Conservation (phyloP, 495 filamentous ascomycete species). For the Penicillium daleae region DNA sequence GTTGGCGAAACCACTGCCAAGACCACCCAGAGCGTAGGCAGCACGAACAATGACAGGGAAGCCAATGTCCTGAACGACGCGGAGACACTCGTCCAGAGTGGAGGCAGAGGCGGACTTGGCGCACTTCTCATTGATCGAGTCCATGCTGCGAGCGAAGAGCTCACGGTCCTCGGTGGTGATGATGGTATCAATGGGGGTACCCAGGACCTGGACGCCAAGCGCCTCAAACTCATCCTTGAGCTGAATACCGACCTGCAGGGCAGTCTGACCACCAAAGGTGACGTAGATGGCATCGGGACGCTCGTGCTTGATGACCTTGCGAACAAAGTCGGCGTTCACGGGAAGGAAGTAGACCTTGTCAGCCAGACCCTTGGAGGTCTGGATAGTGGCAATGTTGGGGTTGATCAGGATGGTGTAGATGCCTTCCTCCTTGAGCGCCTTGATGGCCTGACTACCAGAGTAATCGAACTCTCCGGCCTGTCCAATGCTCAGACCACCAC, state of each 20-base stretch:
- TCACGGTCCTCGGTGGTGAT: conserved; percentile 98
- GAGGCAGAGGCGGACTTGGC: conserved; percentile 94
- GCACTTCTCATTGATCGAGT: conserved; percentile 96
- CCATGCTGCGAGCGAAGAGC: conserved; percentile 96
- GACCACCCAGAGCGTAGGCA: conserved; percentile 92
- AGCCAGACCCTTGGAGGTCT: conserved; percentile 92
- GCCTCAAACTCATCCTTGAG: conserved; percentile 93
- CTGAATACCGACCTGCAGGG: conserved; percentile 91
- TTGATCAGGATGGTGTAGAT: conserved; percentile 97
- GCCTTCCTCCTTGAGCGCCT: conserved; percentile 95
- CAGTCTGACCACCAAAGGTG: conserved; percentile 97
- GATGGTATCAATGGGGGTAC: conserved; percentile 96
- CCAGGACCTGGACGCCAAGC: conserved; percentile 90
- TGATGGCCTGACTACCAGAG: conserved; percentile 89
- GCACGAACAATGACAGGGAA: conserved; percentile 98
- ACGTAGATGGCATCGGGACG: conserved; percentile 95
- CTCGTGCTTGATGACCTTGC: conserved; percentile 95
- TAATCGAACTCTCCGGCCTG: conserved; percentile 99
- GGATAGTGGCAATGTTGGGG: conserved; percentile 98
- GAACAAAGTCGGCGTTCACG: conserved; percentile 93
- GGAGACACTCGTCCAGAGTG: conserved; percentile 81
- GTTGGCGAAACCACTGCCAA: conserved; percentile 94
- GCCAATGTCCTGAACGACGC: conserved; percentile 82
- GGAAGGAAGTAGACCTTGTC: conserved; percentile 99
- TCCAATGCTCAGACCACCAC: conserved; percentile 94